phyloP scores from a whole-genome alignment of 257 asterid species.

The Mitragyna speciosa region DNA sequence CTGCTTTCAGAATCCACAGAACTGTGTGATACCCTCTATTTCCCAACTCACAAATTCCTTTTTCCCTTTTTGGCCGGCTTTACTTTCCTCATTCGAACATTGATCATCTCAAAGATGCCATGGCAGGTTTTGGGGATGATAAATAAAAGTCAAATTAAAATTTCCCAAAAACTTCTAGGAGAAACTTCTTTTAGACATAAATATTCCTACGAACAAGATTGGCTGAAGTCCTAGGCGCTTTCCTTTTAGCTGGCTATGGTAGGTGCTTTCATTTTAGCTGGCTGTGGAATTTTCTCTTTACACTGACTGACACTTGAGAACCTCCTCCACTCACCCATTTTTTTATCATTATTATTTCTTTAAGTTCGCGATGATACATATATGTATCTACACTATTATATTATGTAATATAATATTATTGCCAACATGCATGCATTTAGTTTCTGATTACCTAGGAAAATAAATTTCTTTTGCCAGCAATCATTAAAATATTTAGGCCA shows the following conservation, averaged over 20 bases:
- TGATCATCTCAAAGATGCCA: not conserved
- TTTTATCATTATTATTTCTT: not conserved
- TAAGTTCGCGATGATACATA: no score
- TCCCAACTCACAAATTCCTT: not conserved
- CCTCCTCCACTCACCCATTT: not conserved
- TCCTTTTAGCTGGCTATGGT: no score
- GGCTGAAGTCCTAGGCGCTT: not conserved
- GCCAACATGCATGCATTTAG: slow-evolving; percentile 8
- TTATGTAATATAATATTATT: no score
- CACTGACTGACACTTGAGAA: not conserved
- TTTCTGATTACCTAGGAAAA: not conserved
- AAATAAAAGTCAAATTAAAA: not conserved
- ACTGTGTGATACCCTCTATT: not conserved
- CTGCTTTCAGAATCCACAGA: not conserved
- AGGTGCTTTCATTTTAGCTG: slow-evolving; percentile 17
- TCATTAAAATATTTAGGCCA: not conserved
- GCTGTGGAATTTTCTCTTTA: slow-evolving; percentile 5
- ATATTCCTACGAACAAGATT: not conserved
- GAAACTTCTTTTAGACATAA: slow-evolving; percentile 8
- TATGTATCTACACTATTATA: no score
- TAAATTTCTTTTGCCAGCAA: slow-evolving; percentile 1
- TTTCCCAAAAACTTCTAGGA: not conserved
- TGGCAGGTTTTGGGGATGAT: not conserved
- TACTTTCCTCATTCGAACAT: not conserved
- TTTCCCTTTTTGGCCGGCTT: not conserved